A percentile compares a stretch with the other conserved stretches of the same genome.
These are phyloP conservation scores for Fusarium sulawesiense DNA, from an alignment of 2,329 filamentous ascomycete species.

Conservation along the genomic window DNA sequence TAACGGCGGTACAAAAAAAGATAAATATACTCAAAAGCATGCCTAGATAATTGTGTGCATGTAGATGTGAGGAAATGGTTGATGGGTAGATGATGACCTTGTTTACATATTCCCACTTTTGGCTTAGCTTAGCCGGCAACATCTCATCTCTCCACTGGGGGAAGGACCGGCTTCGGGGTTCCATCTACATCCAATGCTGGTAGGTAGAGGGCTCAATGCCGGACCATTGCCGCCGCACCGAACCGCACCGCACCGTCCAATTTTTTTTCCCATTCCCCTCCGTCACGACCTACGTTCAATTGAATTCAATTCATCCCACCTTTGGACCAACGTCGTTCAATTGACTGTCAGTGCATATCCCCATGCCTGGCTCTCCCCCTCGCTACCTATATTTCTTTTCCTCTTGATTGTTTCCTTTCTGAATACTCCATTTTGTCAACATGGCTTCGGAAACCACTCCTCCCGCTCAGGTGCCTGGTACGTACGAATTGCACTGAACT, in stretches of 20 bases:
- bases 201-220: constrained; percentile 32
- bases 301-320: constrained; percentile 18
- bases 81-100: constrained; percentile 19
- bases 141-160: constrained; percentile 11
- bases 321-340: constrained; percentile 42
- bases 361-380: constrained; percentile 44
- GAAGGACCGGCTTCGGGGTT: constrained; percentile 25
- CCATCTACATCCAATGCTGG: background rate
- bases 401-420: constrained; percentile 27
- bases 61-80: background rate
- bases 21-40: background rate
- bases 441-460: constrained; percentile 51
- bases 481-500: constrained; percentile 24
- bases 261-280: constrained; percentile 46
- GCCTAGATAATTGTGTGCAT: background rate
- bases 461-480: constrained; percentile 46
- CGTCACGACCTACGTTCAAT: constrained; percentile 33
- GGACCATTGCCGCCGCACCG: constrained; percentile 47
- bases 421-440: constrained; percentile 39
- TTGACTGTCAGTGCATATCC: constrained; percentile 43
- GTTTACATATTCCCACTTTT: constrained; percentile 50
- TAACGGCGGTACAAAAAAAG: background rate
- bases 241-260: constrained; percentile 40
- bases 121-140: constrained; percentile 40
- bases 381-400: constrained; percentile 29